Percentiles rank a stretch among this genome's conserved stretches.
Evolutionary conservation across 306 rosid genomes (phyloP).

Genomic region (Cicer judaicum): DNA sequence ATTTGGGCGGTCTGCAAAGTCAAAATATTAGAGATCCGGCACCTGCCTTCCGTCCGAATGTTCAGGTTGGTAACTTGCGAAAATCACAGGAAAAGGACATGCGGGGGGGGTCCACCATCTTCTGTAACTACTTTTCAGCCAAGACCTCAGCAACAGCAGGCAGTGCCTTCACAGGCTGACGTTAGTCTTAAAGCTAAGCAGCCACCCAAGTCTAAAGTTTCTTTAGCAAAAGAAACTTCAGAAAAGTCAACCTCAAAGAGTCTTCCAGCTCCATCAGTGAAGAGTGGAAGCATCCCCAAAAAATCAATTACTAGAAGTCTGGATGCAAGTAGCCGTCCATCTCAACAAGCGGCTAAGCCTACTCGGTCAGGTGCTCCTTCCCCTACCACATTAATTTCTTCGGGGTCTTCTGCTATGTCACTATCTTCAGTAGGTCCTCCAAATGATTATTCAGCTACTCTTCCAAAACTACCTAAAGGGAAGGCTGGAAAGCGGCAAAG

Average conservation of each 20-base stretch:
- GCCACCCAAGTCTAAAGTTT: slow-evolving; percentile 45
- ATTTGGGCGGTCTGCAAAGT: slow-evolving; percentile 53
- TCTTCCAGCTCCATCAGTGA: slow-evolving; percentile 78
- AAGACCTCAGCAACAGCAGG: slow-evolving; percentile 49
- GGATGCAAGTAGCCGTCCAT: slow-evolving; percentile 53
- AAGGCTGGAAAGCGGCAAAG: slow-evolving; percentile 55
- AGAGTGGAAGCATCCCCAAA: slow-evolving; percentile 68
- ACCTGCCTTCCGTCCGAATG: slow-evolving; percentile 48
- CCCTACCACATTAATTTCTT: slow-evolving; percentile 44
- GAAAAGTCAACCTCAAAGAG: slow-evolving; percentile 65
- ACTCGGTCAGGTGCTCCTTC: slow-evolving; percentile 53
- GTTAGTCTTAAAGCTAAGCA: slow-evolving; percentile 52
- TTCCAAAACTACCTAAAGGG: slow-evolving; percentile 49
- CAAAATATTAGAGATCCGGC: slow-evolving; percentile 58
- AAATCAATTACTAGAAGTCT: slow-evolving; percentile 50
- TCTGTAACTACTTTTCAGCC: slow-evolving; percentile 53
- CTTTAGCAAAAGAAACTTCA: slow-evolving; percentile 54
- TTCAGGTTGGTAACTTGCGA: slow-evolving; percentile 49
- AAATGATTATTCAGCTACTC: slow-evolving; percentile 51
- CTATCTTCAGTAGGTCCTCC: slow-evolving; percentile 56
- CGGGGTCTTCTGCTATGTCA: slow-evolving; percentile 21
- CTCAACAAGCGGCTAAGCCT: slow-evolving; percentile 54
- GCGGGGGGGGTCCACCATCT: slow-evolving; percentile 54
- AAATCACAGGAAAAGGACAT: slow-evolving; percentile 61
- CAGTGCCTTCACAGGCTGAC: slow-evolving; percentile 53